These are phyloP conservation scores for Haplographium delicatum DNA, from an alignment of 495 filamentous ascomycete genomes.

Conservation along the genomic window DNA sequence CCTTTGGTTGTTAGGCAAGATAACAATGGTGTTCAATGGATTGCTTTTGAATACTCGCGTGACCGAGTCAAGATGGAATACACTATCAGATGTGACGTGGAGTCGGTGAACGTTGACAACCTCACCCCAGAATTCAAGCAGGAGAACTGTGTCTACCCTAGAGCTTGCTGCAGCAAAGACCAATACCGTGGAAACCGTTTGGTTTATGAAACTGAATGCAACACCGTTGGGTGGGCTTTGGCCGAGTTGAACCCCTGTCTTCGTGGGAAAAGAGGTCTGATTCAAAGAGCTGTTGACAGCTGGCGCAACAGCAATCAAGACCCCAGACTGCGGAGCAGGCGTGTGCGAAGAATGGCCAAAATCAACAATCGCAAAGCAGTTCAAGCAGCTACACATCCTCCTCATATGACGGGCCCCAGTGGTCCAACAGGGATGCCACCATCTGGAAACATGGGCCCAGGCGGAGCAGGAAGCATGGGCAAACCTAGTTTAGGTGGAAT, in stretches of 20 bases:
- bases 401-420: slow-evolving; percentile 42
- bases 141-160: slow-evolving; percentile 95
- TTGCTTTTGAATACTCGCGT: slow-evolving; percentile 95
- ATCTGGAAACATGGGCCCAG: slow-evolving; percentile 42
- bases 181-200: slow-evolving; percentile 93
- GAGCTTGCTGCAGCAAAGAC: slow-evolving; percentile 91
- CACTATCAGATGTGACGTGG: slow-evolving; percentile 95
- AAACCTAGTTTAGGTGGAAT: slow-evolving; percentile 58
- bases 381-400: slow-evolving; percentile 39
- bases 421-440: slow-evolving; percentile 49
- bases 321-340: slow-evolving; percentile 77
- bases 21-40: slow-evolving; percentile 97
- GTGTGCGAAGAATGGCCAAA: slow-evolving; percentile 93
- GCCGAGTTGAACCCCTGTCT: slow-evolving; percentile 88
- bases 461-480: slow-evolving; percentile 42
- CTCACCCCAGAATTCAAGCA: slow-evolving; percentile 87
- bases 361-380: slow-evolving; percentile 74
- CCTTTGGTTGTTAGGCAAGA: slow-evolving; percentile 93
- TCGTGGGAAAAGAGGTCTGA: slow-evolving; percentile 87
- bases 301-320: slow-evolving; percentile 99
- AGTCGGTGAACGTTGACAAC: slow-evolving; percentile 87
- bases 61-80: slow-evolving; percentile 99
- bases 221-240: slow-evolving; percentile 94
- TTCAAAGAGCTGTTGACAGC: slow-evolving; percentile 95
- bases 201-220: slow-evolving; percentile 97